A percentile compares a stretch with the other conserved stretches of the same genome.
These are phyloP conservation scores for Pharnaceum exiguum DNA, from an alignment of 148 eudicot genomes.

Conservation along the genomic window DNA sequence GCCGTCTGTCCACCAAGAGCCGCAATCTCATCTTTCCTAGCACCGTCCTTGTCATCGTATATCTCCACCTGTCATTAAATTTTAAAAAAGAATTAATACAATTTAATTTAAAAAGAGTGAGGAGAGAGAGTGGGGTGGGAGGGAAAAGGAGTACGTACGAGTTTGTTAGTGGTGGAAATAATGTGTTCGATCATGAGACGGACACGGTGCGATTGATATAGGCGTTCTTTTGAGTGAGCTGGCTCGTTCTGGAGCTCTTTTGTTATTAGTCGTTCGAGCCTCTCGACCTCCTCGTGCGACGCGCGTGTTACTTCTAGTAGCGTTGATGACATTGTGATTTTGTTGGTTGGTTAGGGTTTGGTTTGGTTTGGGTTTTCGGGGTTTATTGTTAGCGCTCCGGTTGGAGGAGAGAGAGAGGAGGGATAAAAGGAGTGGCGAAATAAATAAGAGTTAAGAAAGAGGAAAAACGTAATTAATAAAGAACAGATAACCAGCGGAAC, in stretches of 20 bases:
- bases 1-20: slow-evolving; percentile 95
- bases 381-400: no score
- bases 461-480: no score
- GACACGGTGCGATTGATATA: slow-evolving; percentile 81
- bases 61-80: slow-evolving; percentile 51
- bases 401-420: no score
- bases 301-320: slow-evolving; percentile 81
- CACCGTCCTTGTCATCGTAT: slow-evolving; percentile 77
- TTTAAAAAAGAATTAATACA: neutral
- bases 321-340: slow-evolving; percentile 99
- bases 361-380: no score
- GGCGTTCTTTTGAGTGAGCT: slow-evolving; percentile 62
- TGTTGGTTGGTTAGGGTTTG: no score
- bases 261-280: slow-evolving; percentile 66
- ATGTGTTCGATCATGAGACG: slow-evolving; percentile 78
- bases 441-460: no score
- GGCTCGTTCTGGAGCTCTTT: slow-evolving; percentile 83
- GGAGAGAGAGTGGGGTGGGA: neutral
- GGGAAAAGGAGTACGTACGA: slow-evolving; percentile 43
- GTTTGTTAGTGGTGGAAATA: slow-evolving; percentile 57
- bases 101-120: neutral
- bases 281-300: slow-evolving; percentile 89
- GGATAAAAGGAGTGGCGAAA: no score
- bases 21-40: slow-evolving; percentile 97
- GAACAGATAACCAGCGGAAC: no score